These are phyloP conservation scores for Cardamine occulta DNA, from an alignment of 345 rosid genomes.

Conservation along the genomic window DNA sequence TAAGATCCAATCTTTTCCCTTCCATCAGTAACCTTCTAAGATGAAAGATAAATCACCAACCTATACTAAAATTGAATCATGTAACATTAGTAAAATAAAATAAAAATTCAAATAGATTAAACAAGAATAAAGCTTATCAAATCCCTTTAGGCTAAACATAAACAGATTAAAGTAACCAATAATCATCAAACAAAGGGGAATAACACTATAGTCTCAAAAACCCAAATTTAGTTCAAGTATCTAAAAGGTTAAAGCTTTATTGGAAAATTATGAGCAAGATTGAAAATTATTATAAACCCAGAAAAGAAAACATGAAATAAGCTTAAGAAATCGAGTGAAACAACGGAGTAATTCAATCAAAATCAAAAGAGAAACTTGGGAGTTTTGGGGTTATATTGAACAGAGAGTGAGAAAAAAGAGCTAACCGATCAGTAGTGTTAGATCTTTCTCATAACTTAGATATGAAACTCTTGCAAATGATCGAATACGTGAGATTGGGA, in stretches of 20 bases:
- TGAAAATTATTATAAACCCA: constrained; percentile 29
- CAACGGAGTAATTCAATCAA: background rate
- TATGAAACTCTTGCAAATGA: background rate
- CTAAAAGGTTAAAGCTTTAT: constrained; percentile 19
- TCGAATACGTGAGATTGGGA: background rate
- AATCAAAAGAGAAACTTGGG: constrained; percentile 1
- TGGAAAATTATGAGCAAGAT: background rate
- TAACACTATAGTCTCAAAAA: background rate
- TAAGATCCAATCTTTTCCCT: constrained; percentile 47
- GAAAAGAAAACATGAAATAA: constrained; percentile 11
- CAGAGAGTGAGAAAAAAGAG: constrained; percentile 1
- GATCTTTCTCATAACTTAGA: constrained; percentile 24
- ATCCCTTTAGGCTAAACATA: background rate
- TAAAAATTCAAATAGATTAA: background rate
- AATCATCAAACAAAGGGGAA: no score
- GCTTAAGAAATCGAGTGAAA: background rate
- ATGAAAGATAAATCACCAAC: constrained; percentile 5
- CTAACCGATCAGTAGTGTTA: constrained; percentile 35
- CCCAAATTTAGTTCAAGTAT: background rate
- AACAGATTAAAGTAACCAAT: background rate
- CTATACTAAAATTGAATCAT: constrained; percentile 21
- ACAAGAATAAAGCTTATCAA: constrained; percentile 8
- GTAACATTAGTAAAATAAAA: background rate
- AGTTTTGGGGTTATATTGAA: background rate
- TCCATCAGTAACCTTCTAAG: constrained; percentile 49